Conservation (phyloP, 2,329 filamentous ascomycete species). For the Colletotrichum eremochloae region DNA sequence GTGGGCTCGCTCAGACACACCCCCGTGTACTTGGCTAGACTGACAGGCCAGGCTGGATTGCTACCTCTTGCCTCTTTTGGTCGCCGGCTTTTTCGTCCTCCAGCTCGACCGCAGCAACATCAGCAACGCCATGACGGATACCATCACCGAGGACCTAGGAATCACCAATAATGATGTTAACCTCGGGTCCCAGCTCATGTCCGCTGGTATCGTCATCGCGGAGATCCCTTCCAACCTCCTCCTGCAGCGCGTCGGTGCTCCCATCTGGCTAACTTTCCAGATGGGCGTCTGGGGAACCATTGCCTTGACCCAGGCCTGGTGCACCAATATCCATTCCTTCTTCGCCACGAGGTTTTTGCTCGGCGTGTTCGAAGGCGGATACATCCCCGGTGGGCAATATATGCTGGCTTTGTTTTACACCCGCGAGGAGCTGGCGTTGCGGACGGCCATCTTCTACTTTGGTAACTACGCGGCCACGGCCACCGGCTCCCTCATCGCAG, state of each 20-base stretch:
- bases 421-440: slow-evolving; percentile 47
- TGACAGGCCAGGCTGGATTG: slow-evolving; percentile 43
- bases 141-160: slow-evolving; percentile 60
- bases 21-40: not conserved
- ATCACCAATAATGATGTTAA: slow-evolving; percentile 66
- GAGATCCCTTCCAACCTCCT: slow-evolving; percentile 55
- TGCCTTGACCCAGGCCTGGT: slow-evolving; percentile 49
- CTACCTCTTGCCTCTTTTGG: slow-evolving; percentile 48
- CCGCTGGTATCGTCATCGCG: slow-evolving; percentile 62
- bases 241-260: slow-evolving; percentile 49
- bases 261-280: slow-evolving; percentile 33
- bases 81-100: slow-evolving; percentile 51
- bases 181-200: slow-evolving; percentile 64
- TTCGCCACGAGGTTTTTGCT: slow-evolving; percentile 48
- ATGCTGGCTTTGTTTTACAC: slow-evolving; percentile 51
- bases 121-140: slow-evolving; percentile 65
- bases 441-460: slow-evolving; percentile 58
- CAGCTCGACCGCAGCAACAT: slow-evolving; percentile 57
- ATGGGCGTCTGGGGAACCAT: slow-evolving; percentile 50
- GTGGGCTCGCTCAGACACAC: not conserved
- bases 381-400: slow-evolving; percentile 50
- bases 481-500: slow-evolving; percentile 37
- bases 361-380: slow-evolving; percentile 50
- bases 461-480: slow-evolving; percentile 54
- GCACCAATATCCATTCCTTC: slow-evolving; percentile 46